Conservation (phyloP, 2,329 filamentous ascomycete species). For the Botrytis byssoidea region DNA sequence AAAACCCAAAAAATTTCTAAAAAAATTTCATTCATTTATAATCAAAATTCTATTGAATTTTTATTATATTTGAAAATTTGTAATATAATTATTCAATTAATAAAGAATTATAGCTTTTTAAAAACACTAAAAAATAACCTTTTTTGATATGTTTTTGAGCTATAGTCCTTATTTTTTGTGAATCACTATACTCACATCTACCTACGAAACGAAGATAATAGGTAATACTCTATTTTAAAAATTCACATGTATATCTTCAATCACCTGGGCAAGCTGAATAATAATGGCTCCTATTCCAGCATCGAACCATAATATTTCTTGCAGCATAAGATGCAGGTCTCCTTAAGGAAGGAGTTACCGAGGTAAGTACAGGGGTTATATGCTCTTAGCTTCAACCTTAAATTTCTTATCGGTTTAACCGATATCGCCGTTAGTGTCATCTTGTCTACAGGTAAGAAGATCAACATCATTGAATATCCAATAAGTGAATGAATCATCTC, state of each 20-base stretch:
- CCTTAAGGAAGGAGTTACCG: neutral
- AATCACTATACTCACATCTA: neutral
- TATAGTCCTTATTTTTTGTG: too few species aligned
- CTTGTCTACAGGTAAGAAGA: neutral
- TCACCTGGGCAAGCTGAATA: neutral
- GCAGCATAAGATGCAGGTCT: neutral
- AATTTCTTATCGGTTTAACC: constrained; percentile 18
- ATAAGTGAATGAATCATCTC: neutral
- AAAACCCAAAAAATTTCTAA: too few species aligned
- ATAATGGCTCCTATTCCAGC: neutral
- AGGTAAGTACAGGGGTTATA: neutral
- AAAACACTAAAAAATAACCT: too few species aligned
- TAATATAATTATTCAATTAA: too few species aligned
- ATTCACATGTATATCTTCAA: neutral
- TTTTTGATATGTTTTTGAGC: too few species aligned
- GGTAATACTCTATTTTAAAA: neutral
- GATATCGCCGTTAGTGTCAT: constrained; percentile 7
- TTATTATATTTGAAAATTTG: too few species aligned
- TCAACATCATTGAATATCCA: neutral
- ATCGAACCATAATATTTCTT: neutral
- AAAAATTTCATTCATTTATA: too few species aligned
- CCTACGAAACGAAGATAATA: neutral
- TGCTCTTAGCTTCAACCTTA: constrained; percentile 10
- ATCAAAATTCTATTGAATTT: too few species aligned
- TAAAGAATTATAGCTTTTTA: too few species aligned